Percentiles rank a stretch among this genome's conserved stretches.
These are phyloP conservation scores for Tremella fuciformis DNA, from an alignment of 768 basidiomycete genomes.

Conservation along the genomic window DNA sequence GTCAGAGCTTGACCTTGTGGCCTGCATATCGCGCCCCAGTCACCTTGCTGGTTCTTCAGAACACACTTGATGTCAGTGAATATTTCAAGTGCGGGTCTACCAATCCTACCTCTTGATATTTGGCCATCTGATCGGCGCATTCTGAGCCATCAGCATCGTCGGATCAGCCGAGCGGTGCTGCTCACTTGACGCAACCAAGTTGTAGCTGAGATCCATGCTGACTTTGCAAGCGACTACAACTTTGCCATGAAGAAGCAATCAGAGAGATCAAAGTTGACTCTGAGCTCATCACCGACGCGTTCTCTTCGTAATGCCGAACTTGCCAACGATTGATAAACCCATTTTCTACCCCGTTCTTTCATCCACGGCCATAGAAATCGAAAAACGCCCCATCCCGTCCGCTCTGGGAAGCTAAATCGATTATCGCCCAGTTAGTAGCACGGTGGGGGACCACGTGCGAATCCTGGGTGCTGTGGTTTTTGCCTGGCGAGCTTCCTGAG, in stretches of 20 bases:
- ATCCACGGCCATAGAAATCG: not conserved
- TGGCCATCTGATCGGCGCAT: conserved; percentile 50
- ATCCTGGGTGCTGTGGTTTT: conserved; percentile 4
- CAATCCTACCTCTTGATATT: conserved; percentile 44
- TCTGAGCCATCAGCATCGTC: conserved; percentile 24
- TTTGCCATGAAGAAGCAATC: not conserved
- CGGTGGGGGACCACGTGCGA: not conserved
- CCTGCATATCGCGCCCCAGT: conserved; percentile 44
- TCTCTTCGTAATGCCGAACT: not conserved
- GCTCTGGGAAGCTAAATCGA: conserved; percentile 1
- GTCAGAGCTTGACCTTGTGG: conserved; percentile 39
- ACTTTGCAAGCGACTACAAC: not conserved
- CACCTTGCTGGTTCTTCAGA: conserved; percentile 39
- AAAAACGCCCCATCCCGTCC: not conserved
- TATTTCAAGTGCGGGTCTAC: not conserved
- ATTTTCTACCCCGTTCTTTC: not conserved
- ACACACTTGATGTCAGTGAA: conserved; percentile 38
- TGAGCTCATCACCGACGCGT: not conserved
- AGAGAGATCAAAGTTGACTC: not conserved
- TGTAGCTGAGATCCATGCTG: conserved; percentile 49
- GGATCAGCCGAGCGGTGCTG: not conserved
- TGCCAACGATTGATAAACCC: not conserved
- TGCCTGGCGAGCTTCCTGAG: not conserved
- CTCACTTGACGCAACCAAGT: conserved; percentile 49
- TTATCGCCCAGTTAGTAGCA: not conserved